phyloP scores from a whole-genome alignment of 805 yeast genomes.

The Wickerhamiella lipophila region DNA sequence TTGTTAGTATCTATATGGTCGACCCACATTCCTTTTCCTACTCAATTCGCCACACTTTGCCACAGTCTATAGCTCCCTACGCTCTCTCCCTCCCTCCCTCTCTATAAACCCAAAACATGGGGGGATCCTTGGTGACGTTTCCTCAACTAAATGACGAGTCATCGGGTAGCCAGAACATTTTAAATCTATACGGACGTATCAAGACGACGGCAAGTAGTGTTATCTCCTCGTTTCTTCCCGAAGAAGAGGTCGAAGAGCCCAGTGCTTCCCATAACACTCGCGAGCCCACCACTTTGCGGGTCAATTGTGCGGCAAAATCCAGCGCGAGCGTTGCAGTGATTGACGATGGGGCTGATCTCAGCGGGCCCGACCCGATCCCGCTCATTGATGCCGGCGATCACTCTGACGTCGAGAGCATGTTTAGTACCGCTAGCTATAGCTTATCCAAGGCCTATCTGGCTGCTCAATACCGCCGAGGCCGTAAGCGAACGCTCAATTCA shows the following conservation, averaged over 20 bases:
- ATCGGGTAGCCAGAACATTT: neutral
- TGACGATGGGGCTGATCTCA: slow-evolving; percentile 16
- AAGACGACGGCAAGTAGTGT: slow-evolving; percentile 19
- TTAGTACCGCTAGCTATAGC: slow-evolving; percentile 18
- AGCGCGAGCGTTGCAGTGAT: slow-evolving; percentile 13
- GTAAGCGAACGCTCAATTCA: slow-evolving; percentile 19
- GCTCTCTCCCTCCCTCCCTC: no score
- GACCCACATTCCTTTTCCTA: no score
- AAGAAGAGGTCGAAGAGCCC: slow-evolving; percentile 7
- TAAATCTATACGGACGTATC: slow-evolving; percentile 16
- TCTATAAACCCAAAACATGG: slow-evolving; percentile 2
- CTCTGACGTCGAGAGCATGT: slow-evolving; percentile 19
- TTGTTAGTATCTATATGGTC: no score
- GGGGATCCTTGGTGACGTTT: slow-evolving; percentile 6
- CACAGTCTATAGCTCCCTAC: no score
- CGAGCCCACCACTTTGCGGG: slow-evolving; percentile 6
- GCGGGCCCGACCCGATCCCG: slow-evolving; percentile 11
- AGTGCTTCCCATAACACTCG: neutral
- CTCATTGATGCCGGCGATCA: slow-evolving; percentile 3
- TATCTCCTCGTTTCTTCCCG: slow-evolving; percentile 15
- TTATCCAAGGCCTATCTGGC: slow-evolving; percentile 22
- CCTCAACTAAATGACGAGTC: slow-evolving; percentile 8
- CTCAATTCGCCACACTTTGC: neutral
- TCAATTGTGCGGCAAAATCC: slow-evolving; percentile 8
- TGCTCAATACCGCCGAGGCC: slow-evolving; percentile 19